Conservation (phyloP, 331 rosid genomes). For the Malus hybrid region DNA sequence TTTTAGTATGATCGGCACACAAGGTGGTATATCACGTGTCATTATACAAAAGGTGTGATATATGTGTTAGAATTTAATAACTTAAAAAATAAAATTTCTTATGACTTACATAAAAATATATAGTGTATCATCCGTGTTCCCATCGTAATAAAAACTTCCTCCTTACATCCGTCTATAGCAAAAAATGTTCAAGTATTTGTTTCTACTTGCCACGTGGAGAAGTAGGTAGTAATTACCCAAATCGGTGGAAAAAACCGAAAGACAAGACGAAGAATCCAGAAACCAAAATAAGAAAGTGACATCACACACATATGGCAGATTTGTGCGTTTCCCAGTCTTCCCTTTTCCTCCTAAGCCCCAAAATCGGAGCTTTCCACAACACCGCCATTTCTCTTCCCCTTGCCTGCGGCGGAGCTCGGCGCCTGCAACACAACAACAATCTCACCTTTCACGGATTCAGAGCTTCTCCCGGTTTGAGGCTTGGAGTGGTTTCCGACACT, state of each 20-base stretch:
- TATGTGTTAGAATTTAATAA: no score
- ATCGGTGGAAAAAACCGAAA: no score
- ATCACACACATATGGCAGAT: conserved; percentile 19
- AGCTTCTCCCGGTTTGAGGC: neutral
- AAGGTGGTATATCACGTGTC: no score
- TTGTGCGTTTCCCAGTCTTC: conserved; percentile 24
- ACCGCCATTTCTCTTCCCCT: neutral
- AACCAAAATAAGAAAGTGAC: neutral
- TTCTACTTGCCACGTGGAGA: neutral
- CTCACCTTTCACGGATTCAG: neutral
- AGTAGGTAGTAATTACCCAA: neutral
- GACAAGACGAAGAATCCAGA: neutral
- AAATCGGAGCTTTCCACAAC: neutral
- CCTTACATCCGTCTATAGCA: no score
- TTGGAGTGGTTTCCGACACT: conserved; percentile 40
- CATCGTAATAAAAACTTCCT: no score
- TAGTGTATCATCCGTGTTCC: no score
- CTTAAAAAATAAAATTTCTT: no score
- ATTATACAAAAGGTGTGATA: no score
- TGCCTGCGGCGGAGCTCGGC: neutral
- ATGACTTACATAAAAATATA: no score
- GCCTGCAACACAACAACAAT: neutral
- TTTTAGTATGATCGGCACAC: no score
- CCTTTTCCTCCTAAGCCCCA: conserved; percentile 13
- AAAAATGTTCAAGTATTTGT: no score